phyloP scores from a whole-genome alignment of 108 stramenopile genomes.

The Cyclotella choctawhatcheeana region DNA sequence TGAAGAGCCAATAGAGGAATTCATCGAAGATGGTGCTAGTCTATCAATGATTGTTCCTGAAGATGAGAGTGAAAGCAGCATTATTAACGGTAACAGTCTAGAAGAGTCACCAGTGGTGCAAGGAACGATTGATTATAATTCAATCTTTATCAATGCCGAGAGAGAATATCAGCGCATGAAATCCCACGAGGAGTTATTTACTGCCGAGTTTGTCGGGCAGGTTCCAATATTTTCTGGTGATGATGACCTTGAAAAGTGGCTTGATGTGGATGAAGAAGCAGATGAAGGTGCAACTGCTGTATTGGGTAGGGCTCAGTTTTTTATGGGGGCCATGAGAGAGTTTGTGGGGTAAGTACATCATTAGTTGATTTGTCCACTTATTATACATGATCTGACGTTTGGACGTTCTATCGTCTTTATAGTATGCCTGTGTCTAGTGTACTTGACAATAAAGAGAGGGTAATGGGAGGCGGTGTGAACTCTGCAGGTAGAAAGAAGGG shows the following conservation, averaged over 20 bases:
- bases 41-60: conserved; percentile 33
- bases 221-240: conserved; percentile 10
- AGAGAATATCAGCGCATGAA: conserved; percentile 48
- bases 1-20: conserved; percentile 58
- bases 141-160: conserved; percentile 46
- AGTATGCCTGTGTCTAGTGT: conserved; percentile 80
- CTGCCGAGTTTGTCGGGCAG: conserved; percentile 24
- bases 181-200: conserved; percentile 33
- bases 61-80: conserved; percentile 25
- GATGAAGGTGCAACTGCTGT: conserved; percentile 81
- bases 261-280: conserved; percentile 61
- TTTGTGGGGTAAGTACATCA: conserved; percentile 58
- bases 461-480: conserved; percentile 62
- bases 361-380: conserved; percentile 2
- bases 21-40: conserved; percentile 47
- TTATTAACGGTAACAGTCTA: conserved; percentile 41
- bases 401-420: no score
- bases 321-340: conserved; percentile 77
- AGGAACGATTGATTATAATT: conserved; percentile 31
- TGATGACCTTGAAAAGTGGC: conserved; percentile 58
- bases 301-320: conserved; percentile 81
- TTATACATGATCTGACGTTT: no score
- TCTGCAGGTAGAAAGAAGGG: conserved; percentile 59
- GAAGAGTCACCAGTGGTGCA: conserved; percentile 4
- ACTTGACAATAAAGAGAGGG: conserved; percentile 66